Conservation (phyloP, 176 grass and related monocot species). For the Panicum miliaceum region DNA sequence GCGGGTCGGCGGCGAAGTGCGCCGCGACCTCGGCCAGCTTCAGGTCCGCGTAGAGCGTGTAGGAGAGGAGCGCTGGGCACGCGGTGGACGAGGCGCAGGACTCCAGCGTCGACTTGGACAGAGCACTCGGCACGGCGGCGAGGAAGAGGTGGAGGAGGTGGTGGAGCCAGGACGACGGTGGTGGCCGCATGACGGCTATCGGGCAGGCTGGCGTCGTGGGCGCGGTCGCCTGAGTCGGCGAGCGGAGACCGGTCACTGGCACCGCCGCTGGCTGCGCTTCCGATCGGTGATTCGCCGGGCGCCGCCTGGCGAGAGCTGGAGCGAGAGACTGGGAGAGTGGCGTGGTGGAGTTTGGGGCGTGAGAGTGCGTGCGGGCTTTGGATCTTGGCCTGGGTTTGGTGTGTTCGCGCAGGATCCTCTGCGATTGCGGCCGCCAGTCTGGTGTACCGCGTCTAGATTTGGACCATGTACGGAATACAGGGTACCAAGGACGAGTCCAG, state of each 20-base stretch:
- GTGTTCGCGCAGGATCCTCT: conserved; percentile 13
- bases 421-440: conserved; percentile 7
- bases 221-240: neutral
- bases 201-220: neutral
- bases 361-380: conserved; percentile 29
- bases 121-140: neutral
- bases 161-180: conserved; percentile 14
- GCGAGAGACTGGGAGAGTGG: neutral
- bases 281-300: neutral
- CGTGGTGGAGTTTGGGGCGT: neutral
- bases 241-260: neutral
- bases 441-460: neutral
- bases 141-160: conserved; percentile 20
- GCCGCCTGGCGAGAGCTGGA: neutral
- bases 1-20: conserved; percentile 73
- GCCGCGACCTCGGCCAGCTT: conserved; percentile 82
- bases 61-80: conserved; percentile 78
- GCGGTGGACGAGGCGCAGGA: conserved; percentile 68
- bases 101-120: conserved; percentile 76
- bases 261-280: neutral
- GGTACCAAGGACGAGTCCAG: too few species aligned
- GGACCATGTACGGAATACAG: neutral
- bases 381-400: conserved; percentile 20
- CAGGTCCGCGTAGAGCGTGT: conserved; percentile 87
- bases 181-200: conserved; percentile 34